phyloP scores from a whole-genome alignment of 2,329 filamentous ascomycete species.

The Aureobasidium musti region DNA sequence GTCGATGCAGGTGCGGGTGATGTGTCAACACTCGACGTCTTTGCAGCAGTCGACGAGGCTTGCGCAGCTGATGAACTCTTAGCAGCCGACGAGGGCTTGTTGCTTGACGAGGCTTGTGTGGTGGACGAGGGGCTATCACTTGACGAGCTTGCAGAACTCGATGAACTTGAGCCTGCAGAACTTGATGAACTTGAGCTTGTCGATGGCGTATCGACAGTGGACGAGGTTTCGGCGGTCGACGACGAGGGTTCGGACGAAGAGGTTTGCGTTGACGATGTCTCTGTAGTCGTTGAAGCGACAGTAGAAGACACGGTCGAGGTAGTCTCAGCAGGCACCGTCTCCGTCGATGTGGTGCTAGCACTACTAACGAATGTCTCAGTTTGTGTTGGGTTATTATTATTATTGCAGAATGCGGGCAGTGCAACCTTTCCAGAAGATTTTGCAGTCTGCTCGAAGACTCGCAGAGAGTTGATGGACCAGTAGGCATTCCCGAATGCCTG shows the following conservation, averaged over 20 bases:
- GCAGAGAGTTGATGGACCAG: constrained; percentile 47
- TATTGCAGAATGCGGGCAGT: constrained; percentile 19
- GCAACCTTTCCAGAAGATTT: constrained; percentile 26
- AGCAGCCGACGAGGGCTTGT: background rate
- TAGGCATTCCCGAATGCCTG: constrained; percentile 44
- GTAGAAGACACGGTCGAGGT: constrained; percentile 20
- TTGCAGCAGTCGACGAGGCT: constrained; percentile 1
- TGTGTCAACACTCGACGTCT: background rate
- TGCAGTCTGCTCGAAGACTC: constrained; percentile 40
- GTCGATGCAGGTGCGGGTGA: constrained; percentile 19
- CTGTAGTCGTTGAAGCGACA: constrained; percentile 3
- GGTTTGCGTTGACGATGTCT: constrained; percentile 15
- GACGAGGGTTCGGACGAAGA: constrained; percentile 10
- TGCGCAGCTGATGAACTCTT: background rate
- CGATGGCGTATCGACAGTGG: background rate
- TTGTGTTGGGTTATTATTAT: constrained; percentile 20
- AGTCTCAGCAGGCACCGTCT: constrained; percentile 25
- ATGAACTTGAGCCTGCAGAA: background rate
- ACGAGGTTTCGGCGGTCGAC: constrained; percentile 17
- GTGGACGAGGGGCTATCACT: background rate
- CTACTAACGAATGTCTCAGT: constrained; percentile 28
- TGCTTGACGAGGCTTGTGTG: background rate
- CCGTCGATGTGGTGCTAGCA: constrained; percentile 25
- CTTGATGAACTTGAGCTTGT: background rate
- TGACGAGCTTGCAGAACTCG: background rate